These are phyloP conservation scores for Aspergillus intermedius DNA, from an alignment of 2,329 filamentous ascomycete species.

Conservation along the genomic window DNA sequence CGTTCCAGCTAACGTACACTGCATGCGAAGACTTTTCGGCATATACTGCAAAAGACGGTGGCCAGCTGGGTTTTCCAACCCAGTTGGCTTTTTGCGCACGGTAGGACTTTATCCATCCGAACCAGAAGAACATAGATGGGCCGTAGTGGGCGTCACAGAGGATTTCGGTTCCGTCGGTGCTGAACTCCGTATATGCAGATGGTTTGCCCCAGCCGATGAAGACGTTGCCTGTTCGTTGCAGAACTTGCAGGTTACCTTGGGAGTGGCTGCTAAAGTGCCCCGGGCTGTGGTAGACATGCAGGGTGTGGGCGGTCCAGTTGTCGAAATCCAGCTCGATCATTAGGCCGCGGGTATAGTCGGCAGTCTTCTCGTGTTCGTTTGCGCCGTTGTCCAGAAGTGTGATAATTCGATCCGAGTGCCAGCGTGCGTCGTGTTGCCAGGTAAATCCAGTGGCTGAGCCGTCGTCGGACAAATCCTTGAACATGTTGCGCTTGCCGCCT, in stretches of 20 bases:
- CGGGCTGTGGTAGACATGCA: constrained; percentile 19
- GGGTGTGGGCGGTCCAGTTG: constrained; percentile 38
- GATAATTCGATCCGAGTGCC: constrained; percentile 15
- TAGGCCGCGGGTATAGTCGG: constrained; percentile 14
- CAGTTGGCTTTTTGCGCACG: constrained; percentile 50
- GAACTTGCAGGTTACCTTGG: constrained; percentile 12
- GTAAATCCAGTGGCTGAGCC: constrained; percentile 16
- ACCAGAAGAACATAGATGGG: constrained; percentile 41
- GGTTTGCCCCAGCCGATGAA: constrained; percentile 48
- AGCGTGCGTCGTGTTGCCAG: constrained; percentile 28
- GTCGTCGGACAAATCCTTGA: constrained; percentile 15
- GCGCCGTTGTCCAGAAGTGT: constrained; percentile 23
- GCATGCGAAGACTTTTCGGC: constrained; percentile 2
- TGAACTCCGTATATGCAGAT: constrained; percentile 46
- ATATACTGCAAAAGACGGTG: constrained; percentile 16
- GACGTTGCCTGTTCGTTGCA: constrained; percentile 33
- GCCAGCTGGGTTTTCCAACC: constrained; percentile 43
- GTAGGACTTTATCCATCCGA: constrained; percentile 50
- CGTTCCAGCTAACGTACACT: constrained; percentile 31
- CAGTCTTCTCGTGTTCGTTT: constrained; percentile 8
- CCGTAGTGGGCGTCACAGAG: constrained; percentile 28
- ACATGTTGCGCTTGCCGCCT: constrained; percentile 25
- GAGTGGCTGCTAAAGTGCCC: constrained; percentile 8
- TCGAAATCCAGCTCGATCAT: constrained; percentile 37
- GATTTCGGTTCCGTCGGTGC: constrained; percentile 12